Evolutionary conservation across 2,329 filamentous ascomycete genomes (phyloP).

Genomic region (Pyricularia sp.): DNA sequence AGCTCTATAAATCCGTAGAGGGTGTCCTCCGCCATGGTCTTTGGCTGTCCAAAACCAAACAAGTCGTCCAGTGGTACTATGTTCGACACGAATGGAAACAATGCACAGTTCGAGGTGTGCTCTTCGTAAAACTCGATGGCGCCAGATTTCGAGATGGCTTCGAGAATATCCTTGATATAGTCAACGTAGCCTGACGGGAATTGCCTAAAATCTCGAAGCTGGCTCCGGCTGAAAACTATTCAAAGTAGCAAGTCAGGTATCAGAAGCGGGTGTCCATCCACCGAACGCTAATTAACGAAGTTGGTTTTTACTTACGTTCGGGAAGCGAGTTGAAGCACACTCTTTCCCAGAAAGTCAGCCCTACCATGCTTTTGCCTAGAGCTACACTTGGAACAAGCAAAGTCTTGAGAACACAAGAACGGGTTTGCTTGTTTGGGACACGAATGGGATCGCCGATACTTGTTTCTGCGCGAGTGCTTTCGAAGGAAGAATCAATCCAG

Average conservation of each 20-base stretch:
- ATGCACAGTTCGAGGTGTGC: neutral
- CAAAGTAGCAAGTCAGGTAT: neutral
- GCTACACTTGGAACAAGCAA: neutral
- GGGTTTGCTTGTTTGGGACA: neutral
- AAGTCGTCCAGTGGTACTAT: neutral
- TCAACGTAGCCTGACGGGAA: neutral
- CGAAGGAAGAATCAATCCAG: neutral
- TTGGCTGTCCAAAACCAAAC: neutral
- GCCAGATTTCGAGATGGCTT: neutral
- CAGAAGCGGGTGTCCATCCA: neutral
- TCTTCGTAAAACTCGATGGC: conserved; percentile 1
- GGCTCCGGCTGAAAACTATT: neutral
- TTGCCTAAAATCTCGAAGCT: neutral
- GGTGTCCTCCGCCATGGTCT: neutral
- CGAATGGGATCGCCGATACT: neutral
- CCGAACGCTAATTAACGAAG: neutral
- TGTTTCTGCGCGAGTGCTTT: too few relatives aligned
- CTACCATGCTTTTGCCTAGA: neutral
- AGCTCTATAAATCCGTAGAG: neutral
- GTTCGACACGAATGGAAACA: neutral
- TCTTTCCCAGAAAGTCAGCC: neutral
- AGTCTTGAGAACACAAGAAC: neutral
- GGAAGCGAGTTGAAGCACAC: neutral
- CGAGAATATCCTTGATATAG: neutral
- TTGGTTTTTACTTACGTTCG: neutral